Evolutionary conservation across 2,329 filamentous ascomycete species (phyloP).

Genomic region (Didymella pomorum): DNA sequence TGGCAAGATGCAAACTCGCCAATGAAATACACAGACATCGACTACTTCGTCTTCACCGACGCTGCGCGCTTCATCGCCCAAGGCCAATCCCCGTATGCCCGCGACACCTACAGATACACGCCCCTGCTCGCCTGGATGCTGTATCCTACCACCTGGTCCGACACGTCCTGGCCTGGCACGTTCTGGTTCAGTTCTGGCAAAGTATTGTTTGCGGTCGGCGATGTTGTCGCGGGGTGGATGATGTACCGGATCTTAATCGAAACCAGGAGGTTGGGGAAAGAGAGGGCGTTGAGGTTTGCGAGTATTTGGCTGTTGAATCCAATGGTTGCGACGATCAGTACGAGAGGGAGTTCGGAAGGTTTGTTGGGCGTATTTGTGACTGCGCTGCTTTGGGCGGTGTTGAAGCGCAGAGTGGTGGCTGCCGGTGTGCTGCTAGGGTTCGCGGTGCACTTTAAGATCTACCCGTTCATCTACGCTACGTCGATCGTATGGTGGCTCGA

Average conservation of each 20-base stretch:
- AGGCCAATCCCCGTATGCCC: slow-evolving; percentile 79
- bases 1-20: slow-evolving; percentile 93
- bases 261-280: slow-evolving; percentile 46
- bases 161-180: slow-evolving; percentile 58
- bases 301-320: slow-evolving; percentile 95
- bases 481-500: slow-evolving; percentile 85
- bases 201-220: slow-evolving; percentile 80
- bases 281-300: slow-evolving; percentile 74
- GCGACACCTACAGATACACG: slow-evolving; percentile 97
- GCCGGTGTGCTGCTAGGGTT: slow-evolving; percentile 81
- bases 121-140: slow-evolving; percentile 92
- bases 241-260: slow-evolving; percentile 65
- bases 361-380: slow-evolving; percentile 85
- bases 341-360: slow-evolving; percentile 91
- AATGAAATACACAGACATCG: slow-evolving; percentile 98
- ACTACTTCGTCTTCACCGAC: slow-evolving; percentile 98
- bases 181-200: slow-evolving; percentile 86
- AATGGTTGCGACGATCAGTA: slow-evolving; percentile 98
- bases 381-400: slow-evolving; percentile 81
- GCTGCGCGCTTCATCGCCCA: slow-evolving; percentile 78
- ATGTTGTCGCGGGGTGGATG: slow-evolving; percentile 84
- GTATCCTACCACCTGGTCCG: slow-evolving; percentile 74
- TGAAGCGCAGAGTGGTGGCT: slow-evolving; percentile 67
- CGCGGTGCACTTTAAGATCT: slow-evolving; percentile 97
- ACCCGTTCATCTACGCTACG: slow-evolving; percentile 93